Evolutionary conservation across 176 grass and related monocot genomes (phyloP).

Genomic region (Leersia perrieri): DNA sequence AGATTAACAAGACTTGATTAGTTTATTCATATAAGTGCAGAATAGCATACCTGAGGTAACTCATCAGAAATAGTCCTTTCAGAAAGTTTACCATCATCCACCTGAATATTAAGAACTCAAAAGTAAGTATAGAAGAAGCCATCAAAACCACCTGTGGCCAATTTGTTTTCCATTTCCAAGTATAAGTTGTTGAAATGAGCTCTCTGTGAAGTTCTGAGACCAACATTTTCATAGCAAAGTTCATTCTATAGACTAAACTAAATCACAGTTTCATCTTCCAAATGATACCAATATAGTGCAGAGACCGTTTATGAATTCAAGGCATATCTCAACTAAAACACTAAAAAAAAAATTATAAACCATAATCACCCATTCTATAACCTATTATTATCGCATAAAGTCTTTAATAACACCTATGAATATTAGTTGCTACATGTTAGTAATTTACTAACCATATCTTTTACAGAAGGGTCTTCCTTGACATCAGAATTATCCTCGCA

Average conservation of each 20-base stretch:
- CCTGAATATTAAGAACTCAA: conserved; percentile 49
- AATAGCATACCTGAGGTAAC: conserved; percentile 53
- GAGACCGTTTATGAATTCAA: background rate
- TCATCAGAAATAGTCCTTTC: conserved; percentile 90
- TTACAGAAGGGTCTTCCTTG: conserved; percentile 46
- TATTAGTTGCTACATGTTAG: background rate
- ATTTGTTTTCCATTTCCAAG: background rate
- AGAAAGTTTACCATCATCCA: conserved; percentile 78
- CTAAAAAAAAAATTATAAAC: conserved; percentile 22
- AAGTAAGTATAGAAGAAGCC: conserved; percentile 13
- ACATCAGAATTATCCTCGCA: conserved; percentile 54
- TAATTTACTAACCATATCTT: conserved; percentile 54
- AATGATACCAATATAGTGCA: background rate
- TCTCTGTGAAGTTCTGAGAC: background rate
- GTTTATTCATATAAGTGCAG: background rate
- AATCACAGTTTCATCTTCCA: conserved; percentile 31
- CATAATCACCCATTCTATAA: background rate
- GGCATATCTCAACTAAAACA: background rate
- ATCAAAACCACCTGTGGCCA: background rate
- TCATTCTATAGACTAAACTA: conserved; percentile 19
- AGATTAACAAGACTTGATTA: conserved; percentile 8
- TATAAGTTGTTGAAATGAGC: background rate
- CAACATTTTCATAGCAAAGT: background rate
- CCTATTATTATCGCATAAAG: conserved; percentile 1
- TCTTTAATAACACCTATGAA: conserved; percentile 2